phyloP scores from a whole-genome alignment of 768 basidiomycete genomes.

The Leccinellum rugosiceps region DNA sequence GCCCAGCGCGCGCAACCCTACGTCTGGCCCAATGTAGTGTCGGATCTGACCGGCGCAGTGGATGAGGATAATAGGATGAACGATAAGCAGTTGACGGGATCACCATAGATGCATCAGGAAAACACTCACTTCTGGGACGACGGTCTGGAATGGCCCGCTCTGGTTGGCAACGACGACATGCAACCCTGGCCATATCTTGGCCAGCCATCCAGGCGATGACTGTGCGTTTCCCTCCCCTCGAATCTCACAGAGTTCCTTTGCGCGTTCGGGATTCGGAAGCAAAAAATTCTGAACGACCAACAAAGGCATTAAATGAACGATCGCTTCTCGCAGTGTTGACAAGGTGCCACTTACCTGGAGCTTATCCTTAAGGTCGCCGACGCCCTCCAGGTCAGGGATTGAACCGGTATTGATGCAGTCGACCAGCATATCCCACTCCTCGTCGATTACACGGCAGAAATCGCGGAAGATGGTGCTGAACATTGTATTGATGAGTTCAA shows the following conservation, averaged over 20 bases:
- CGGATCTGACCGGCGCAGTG: slow-evolving; percentile 5
- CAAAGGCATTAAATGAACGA: too few relatives aligned
- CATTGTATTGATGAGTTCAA: slow-evolving; percentile 21
- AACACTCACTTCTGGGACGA: slow-evolving; percentile 18
- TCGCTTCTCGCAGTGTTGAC: background rate
- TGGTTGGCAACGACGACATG: slow-evolving; percentile 16
- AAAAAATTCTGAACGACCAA: slow-evolving; percentile 13
- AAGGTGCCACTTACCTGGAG: background rate
- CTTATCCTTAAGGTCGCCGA: slow-evolving; percentile 12
- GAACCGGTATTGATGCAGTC: slow-evolving; percentile 15
- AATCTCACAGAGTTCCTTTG: slow-evolving; percentile 13
- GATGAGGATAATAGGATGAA: background rate
- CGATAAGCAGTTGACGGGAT: background rate
- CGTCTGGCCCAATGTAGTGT: slow-evolving; percentile 17
- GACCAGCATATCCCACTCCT: slow-evolving; percentile 21
- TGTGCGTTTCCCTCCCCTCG: background rate
- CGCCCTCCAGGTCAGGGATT: slow-evolving; percentile 13
- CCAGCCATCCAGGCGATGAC: slow-evolving; percentile 17
- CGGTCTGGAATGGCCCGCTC: slow-evolving; percentile 21
- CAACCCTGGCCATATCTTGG: slow-evolving; percentile 19
- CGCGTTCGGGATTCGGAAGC: slow-evolving; percentile 14
- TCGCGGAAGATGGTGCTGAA: slow-evolving; percentile 22
- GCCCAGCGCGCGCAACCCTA: slow-evolving; percentile 18
- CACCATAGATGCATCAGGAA: too few relatives aligned
- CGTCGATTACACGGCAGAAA: slow-evolving; percentile 17